Base-by-base conservation (phyloP, 2,329 filamentous ascomycete genomes). In the Sclerotinia trifoliorum region DNA sequence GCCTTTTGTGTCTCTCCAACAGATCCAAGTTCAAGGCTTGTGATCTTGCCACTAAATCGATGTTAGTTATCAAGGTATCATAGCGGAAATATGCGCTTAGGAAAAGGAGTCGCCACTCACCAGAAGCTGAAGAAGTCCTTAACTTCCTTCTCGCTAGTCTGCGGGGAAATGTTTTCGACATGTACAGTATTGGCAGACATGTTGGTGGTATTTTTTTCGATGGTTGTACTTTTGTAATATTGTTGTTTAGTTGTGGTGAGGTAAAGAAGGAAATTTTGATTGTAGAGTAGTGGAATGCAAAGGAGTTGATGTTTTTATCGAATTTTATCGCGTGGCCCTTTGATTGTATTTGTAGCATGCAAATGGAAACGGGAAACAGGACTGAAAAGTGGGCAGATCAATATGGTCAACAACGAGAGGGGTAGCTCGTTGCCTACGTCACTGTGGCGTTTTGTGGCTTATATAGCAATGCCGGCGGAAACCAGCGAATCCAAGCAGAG, bases 111-210 rank as follows among this genome's bases (percentile, higher is more conserved):
- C n/a, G 57, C 58, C 56, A 77, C 87, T 79, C 85, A 94, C 92
- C 88, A 90, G 82, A 98, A 98, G 84, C 91, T 95, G 85, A 99
- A 99, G 85, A 99, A 99, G 78, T 97, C 94, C 78, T 88, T 88
- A 76, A 99, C 89, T 81, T 98, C 93, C 82, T 94, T 90, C 81
- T 99, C 93, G 74, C 86, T 88, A 68, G 94, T 97, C 79, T 89
- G 82, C 71, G 84, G 79, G 74, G 91, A 88, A 81, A 99, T 97
- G 83, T 95, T 94, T 82, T 91, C 91, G 77, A 98, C 94, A 82
- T 94, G 83, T 72, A 97, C 92, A 63, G 91, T 94, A 75, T 69
- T 74, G 60, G 74, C 74, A 73, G 75, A 76, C 74, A 76, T 76
- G 66, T 61, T 74, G 70, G 15, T 55, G 66, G 8, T 46, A 11